These are phyloP conservation scores for Dendrocalamus latiflorus DNA, from an alignment of 202 grass and related monocot species.

Conservation along the genomic window DNA sequence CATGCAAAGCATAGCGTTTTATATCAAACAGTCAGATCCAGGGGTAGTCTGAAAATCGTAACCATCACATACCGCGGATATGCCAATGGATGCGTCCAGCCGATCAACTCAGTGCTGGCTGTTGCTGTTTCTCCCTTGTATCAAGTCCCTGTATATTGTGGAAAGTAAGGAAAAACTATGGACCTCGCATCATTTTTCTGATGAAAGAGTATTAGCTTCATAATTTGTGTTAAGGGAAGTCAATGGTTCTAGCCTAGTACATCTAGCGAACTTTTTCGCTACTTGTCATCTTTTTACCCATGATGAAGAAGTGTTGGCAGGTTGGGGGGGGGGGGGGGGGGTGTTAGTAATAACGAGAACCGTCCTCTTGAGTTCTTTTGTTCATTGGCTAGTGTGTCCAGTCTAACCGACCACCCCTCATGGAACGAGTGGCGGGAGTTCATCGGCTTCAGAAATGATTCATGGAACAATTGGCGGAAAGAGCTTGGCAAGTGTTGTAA, in stretches of 20 bases:
- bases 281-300: conserved; percentile 39
- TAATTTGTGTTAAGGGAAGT: conserved; percentile 42
- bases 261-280: conserved; percentile 36
- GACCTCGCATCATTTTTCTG: conserved; percentile 52
- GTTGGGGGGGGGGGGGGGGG: not conserved
- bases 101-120: conserved; percentile 49
- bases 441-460: too few species aligned
- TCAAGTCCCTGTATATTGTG: conserved; percentile 81
- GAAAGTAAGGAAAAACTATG: conserved; percentile 43
- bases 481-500: conserved; percentile 37
- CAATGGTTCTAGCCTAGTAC: conserved; percentile 45
- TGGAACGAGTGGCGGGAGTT: too few species aligned
- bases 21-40: conserved; percentile 28
- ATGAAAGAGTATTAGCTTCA: conserved; percentile 51
- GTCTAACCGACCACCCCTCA: not conserved
- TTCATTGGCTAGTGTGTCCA: conserved; percentile 48
- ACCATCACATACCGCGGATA: conserved; percentile 28
- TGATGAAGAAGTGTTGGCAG: conserved; percentile 51
- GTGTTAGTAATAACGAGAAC: conserved; percentile 33
- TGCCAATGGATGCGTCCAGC: conserved; percentile 48
- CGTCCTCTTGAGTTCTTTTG: conserved; percentile 37
- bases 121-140: conserved; percentile 47
- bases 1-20: conserved; percentile 51
- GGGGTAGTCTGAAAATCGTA: conserved; percentile 24
- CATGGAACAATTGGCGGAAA: conserved; percentile 6